Base-by-base conservation (phyloP, 1,139 yeast genomes). In the Hemisphaericaspora lyxosophila region DNA sequence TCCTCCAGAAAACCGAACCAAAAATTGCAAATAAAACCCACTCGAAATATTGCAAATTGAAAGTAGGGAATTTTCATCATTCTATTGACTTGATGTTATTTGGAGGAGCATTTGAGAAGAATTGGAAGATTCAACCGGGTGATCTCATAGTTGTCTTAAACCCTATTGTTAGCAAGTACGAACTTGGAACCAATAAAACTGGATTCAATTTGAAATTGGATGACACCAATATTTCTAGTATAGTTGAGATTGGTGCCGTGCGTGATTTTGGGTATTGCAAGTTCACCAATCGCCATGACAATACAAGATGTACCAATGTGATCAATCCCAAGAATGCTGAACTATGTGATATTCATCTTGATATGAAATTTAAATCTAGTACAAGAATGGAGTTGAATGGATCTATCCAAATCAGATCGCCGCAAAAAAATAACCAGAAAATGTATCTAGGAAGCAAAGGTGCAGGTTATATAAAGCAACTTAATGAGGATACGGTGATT, bases 311-410 rank as follows among this genome's bases (percentile, higher is more conserved):
- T 60, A 64, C 64, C 8, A 66, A 74, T 11, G 81, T 85, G 39
- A 74, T 88, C 7, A 79, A 88, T 53, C 60, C 58, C 23, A 60
- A 70, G 9, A 67, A 66, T 34, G 64, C 76, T 2, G 73, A 73
- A 12, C 70, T 78, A 41, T 90, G 97, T 59, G 81, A 78, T 25
- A 86, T 67, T 51, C 97, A 90, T 53, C 64, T 75, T 23, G 90
- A 87, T 45, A 52, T 71, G 36, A 72, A 78, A 30, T 67, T 80
- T 40, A 72, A 76, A 36, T 71, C 68, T 24, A 66, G 78, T 0
- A 70, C 77, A 42, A 67, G 97, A 48, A 78, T 86, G 72, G 96
- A 88, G 57, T 67, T 89, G 39, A 85, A 80, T 49, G 82, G 87
- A 3, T 70, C 78, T 36, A 73, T 74, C 18, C 68, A 78, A 43